phyloP scores from a whole-genome alignment of 345 rosid species.

The Lepidium sativum region DNA sequence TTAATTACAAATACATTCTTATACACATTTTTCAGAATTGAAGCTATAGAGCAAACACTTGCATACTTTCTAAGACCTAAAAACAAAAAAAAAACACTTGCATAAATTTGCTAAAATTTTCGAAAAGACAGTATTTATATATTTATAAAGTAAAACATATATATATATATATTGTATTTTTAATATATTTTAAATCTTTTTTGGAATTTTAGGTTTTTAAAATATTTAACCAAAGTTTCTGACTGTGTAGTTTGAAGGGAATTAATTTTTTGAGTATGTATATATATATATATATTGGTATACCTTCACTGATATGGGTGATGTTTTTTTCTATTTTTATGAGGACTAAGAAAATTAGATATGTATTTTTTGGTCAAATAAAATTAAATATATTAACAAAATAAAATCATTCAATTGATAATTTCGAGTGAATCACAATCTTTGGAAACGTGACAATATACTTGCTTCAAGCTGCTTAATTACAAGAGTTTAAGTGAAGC shows the following conservation, averaged over 20 bases:
- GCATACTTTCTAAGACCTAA: too few relatives aligned
- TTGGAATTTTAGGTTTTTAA: too few relatives aligned
- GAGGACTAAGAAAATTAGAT: too few relatives aligned
- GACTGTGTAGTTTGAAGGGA: too few relatives aligned
- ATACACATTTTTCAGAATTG: background rate
- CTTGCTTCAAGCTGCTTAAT: background rate
- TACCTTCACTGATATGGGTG: background rate
- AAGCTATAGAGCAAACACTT: background rate
- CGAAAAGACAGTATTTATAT: background rate
- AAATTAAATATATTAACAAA: too few relatives aligned
- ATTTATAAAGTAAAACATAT: background rate
- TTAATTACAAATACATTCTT: background rate
- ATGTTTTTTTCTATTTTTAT: background rate
- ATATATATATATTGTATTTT: too few relatives aligned
- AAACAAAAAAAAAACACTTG: too few relatives aligned
- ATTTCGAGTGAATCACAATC: background rate
- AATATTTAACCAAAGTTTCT: background rate
- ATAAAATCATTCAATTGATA: background rate
- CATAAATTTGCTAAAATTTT: too few relatives aligned
- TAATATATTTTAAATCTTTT: background rate
- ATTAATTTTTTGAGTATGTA: too few relatives aligned
- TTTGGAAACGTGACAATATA: background rate
- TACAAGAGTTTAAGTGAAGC: conserved; percentile 1
- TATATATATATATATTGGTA: background rate
- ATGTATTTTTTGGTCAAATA: too few relatives aligned